Conservation (phyloP, 345 rosid species). For the Lagerstroemia speciosa region DNA sequence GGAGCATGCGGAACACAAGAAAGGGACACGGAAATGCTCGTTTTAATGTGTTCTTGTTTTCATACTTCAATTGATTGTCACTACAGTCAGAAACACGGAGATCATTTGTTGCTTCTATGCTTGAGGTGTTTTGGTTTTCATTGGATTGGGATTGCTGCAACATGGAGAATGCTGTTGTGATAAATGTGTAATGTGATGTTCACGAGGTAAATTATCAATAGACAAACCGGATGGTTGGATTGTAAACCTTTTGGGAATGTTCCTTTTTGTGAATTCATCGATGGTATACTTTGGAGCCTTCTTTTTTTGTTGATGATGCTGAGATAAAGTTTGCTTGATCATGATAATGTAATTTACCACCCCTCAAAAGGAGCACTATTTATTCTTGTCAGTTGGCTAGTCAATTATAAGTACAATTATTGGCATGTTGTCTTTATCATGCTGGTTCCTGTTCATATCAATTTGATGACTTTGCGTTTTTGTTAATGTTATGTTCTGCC, state of each 20-base stretch:
- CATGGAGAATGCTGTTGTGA: background rate
- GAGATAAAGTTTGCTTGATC: background rate
- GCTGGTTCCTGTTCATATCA: background rate
- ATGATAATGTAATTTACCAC: background rate
- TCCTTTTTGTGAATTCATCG: background rate
- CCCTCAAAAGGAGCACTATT: background rate
- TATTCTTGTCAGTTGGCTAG: conserved; percentile 2
- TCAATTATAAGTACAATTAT: conserved; percentile 7
- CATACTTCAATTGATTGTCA: conserved; percentile 1
- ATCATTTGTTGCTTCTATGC: background rate
- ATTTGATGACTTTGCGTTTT: background rate
- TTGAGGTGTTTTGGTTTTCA: background rate
- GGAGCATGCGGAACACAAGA: conserved; percentile 11
- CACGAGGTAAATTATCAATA: background rate
- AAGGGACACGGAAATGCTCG: background rate
- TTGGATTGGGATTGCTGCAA: background rate
- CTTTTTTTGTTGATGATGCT: background rate
- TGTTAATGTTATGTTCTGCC: background rate
- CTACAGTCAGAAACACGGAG: background rate
- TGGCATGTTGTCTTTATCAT: background rate
- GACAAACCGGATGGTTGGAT: background rate
- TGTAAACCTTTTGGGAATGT: background rate
- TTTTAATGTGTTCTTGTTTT: conserved; percentile 4
- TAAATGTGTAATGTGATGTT: background rate
- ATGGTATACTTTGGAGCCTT: background rate